These are phyloP conservation scores for Boletellus emodensis DNA, from an alignment of 768 basidiomycete genomes.

Conservation along the genomic window DNA sequence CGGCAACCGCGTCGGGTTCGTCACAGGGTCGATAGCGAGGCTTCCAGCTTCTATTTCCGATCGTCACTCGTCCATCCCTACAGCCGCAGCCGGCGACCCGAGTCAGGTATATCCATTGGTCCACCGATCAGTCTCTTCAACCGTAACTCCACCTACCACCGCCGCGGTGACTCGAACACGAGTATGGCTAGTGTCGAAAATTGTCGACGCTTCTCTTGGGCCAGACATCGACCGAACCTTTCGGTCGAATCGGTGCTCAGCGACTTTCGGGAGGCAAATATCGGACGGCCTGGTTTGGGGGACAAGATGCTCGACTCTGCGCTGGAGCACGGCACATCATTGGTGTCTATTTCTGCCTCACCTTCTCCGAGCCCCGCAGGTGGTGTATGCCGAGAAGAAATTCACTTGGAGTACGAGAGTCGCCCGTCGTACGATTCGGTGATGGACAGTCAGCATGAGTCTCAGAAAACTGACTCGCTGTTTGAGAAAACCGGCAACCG, in stretches of 20 bases:
- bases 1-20: slow-evolving; percentile 31
- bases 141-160: slow-evolving; percentile 51
- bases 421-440: slow-evolving; percentile 62
- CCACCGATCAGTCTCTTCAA: slow-evolving; percentile 76
- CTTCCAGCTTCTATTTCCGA: slow-evolving; percentile 72
- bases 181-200: slow-evolving; percentile 56
- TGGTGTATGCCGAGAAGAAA: slow-evolving; percentile 11
- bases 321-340: slow-evolving; percentile 47
- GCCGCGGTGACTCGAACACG: slow-evolving; percentile 54
- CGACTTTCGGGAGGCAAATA: slow-evolving; percentile 52
- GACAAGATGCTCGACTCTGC: slow-evolving; percentile 84
- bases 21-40: slow-evolving; percentile 66
- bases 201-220: slow-evolving; percentile 58
- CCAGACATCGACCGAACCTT: slow-evolving; percentile 49
- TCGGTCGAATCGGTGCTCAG: slow-evolving; percentile 67
- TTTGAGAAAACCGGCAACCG: slow-evolving; percentile 60
- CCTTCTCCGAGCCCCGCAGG: slow-evolving; percentile 44
- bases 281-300: slow-evolving; percentile 70
- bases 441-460: slow-evolving; percentile 47
- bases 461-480: slow-evolving; percentile 45
- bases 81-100: slow-evolving; percentile 51
- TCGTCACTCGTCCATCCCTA: slow-evolving; percentile 30
- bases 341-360: slow-evolving; percentile 63
- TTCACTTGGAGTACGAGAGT: slow-evolving; percentile 22
- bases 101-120: slow-evolving; percentile 55